Percentiles rank a stretch among this genome's conserved stretches.
phyloP scores from a whole-genome alignment of 768 basidiomycete species.

The Psilocybe tampanensis region DNA sequence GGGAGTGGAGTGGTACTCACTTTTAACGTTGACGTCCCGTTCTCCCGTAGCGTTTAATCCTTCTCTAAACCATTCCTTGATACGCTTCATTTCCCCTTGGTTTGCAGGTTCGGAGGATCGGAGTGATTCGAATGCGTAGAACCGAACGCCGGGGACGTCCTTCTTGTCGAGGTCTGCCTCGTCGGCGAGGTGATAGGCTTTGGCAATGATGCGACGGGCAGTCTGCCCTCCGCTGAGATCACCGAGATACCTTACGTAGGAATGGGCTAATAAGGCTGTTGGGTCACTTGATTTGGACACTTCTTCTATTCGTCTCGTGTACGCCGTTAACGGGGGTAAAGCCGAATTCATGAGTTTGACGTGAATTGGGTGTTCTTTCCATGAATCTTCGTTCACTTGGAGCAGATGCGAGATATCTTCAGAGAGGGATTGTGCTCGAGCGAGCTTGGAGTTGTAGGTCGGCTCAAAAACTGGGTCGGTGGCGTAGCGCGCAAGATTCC shows the following conservation, averaged over 20 bases:
- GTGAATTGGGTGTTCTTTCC: conserved; percentile 62
- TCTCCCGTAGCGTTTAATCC: conserved; percentile 56
- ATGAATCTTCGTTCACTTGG: conserved; percentile 48
- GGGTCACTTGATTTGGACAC: conserved; percentile 48
- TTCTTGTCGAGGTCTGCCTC: conserved; percentile 52
- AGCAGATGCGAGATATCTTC: conserved; percentile 70
- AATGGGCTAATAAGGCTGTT: conserved; percentile 66
- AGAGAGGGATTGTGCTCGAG: conserved; percentile 59
- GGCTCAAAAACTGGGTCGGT: conserved; percentile 63
- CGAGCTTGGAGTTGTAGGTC: conserved; percentile 69
- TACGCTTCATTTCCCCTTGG: conserved; percentile 66
- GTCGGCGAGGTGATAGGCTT: conserved; percentile 65
- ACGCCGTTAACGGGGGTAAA: conserved; percentile 50
- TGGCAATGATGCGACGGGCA: conserved; percentile 61
- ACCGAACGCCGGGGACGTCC: conserved; percentile 55
- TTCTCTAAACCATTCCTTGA: conserved; percentile 72
- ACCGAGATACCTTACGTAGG: conserved; percentile 83
- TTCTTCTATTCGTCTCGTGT: conserved; percentile 54
- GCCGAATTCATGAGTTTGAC: conserved; percentile 41
- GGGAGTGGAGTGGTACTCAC: conserved; percentile 34
- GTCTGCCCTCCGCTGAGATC: conserved; percentile 81
- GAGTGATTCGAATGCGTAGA: conserved; percentile 71
- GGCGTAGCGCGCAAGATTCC: conserved; percentile 58
- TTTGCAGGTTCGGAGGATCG: conserved; percentile 45
- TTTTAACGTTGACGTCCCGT: conserved; percentile 41